Evolutionary conservation across 1,284 basidiomycete genomes (phyloP).

Genomic region (Ustilago cynodontis): DNA sequence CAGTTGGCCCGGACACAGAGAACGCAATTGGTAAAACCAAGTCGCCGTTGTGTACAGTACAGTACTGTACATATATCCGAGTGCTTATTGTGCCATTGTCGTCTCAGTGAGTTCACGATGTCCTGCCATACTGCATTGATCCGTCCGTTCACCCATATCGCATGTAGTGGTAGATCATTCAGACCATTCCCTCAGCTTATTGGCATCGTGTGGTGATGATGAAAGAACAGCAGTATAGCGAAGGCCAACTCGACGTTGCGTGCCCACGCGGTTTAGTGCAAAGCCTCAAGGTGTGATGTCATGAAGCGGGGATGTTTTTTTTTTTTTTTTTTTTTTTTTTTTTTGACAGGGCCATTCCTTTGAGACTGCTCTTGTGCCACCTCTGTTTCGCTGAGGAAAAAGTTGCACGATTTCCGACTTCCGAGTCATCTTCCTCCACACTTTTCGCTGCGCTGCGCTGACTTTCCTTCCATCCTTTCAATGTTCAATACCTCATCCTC

Average conservation of each 20-base stretch:
- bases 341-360: not conserved
- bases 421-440: slow-evolving; percentile 3
- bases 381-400: too few relatives aligned
- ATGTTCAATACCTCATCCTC: too few relatives aligned
- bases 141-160: too few relatives aligned
- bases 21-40: not conserved
- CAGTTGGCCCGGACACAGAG: not conserved
- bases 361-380: not conserved
- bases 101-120: too few relatives aligned
- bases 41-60: not conserved
- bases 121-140: too few relatives aligned
- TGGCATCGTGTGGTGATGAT: too few relatives aligned
- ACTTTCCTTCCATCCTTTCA: too few relatives aligned
- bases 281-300: not conserved
- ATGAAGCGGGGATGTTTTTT: not conserved
- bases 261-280: not conserved
- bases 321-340: not conserved
- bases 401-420: not conserved
- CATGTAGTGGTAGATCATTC: too few relatives aligned
- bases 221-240: not conserved
- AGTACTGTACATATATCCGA: not conserved
- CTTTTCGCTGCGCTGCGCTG: not conserved
- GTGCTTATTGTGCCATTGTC: not conserved
- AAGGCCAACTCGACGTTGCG: not conserved
- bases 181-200: too few relatives aligned